Conservation (phyloP, 352 stramenopile genomes). For the Globisporangium parvum region DNA sequence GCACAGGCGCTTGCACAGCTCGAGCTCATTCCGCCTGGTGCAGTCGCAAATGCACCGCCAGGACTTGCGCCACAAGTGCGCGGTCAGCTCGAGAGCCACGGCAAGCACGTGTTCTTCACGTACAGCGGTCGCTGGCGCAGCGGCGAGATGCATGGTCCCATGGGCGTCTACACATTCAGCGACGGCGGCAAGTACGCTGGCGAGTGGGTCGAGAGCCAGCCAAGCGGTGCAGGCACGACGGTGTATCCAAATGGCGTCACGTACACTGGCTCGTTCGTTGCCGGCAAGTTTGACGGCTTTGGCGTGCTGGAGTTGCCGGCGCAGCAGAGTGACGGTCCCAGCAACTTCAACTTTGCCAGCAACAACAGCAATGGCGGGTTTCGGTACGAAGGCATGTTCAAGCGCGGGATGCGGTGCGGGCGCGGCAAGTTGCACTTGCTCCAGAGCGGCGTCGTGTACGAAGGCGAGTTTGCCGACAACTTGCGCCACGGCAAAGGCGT, state of each 20-base stretch:
- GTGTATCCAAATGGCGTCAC: constrained; percentile 68
- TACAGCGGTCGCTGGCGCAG: constrained; percentile 68
- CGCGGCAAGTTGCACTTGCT: constrained; percentile 37
- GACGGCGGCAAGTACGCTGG: constrained; percentile 65
- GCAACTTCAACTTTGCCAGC: not conserved
- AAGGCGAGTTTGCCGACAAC: constrained; percentile 65
- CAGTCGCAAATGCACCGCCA: constrained; percentile 29
- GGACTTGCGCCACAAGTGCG: constrained; percentile 54
- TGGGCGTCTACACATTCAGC: constrained; percentile 66
- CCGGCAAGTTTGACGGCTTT: constrained; percentile 57
- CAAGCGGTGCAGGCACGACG: constrained; percentile 38
- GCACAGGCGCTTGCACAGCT: constrained; percentile 26
- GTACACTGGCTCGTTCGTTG: constrained; percentile 50
- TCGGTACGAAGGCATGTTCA: constrained; percentile 60
- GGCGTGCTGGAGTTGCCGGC: constrained; percentile 48
- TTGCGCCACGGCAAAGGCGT: constrained; percentile 51
- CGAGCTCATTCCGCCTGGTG: constrained; percentile 41
- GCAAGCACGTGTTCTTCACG: constrained; percentile 56
- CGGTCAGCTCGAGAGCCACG: constrained; percentile 55
- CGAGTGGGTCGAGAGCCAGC: constrained; percentile 34
- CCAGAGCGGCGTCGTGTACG: constrained; percentile 40
- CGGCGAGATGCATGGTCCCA: constrained; percentile 54
- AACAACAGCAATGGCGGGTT: constrained; percentile 17
- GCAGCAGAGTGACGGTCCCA: not conserved
- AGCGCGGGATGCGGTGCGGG: constrained; percentile 33